A percentile compares a stretch with the other conserved stretches of the same genome.
phyloP scores from a whole-genome alignment of 208 protist species.

The Tritrichomonas musculus region DNA sequence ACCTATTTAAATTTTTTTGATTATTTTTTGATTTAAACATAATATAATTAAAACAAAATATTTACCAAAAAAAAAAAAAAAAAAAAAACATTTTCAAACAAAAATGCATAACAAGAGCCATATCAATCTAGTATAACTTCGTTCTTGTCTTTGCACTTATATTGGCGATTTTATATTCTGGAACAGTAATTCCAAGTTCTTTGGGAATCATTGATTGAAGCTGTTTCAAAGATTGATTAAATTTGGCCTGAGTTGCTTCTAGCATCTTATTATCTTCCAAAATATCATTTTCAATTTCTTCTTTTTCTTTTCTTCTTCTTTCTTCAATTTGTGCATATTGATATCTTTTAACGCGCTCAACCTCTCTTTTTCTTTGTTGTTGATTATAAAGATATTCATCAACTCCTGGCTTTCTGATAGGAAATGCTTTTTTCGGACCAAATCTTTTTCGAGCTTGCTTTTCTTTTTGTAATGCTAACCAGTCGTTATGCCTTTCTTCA shows the following conservation, averaged over 20 bases:
- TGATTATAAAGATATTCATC: background rate
- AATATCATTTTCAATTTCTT: background rate
- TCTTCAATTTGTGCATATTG: background rate
- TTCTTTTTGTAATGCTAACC: background rate
- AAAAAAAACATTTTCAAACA: no score
- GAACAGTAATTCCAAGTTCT: background rate
- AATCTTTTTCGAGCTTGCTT: background rate
- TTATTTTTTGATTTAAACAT: no score
- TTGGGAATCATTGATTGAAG: background rate
- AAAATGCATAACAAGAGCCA: no score
- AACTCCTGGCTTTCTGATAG: background rate
- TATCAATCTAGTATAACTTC: no score
- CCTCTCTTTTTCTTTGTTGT: background rate
- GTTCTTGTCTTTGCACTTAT: background rate
- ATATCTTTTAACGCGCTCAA: background rate
- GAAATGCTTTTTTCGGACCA: background rate
- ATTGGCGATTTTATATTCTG: background rate
- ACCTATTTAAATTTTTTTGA: no score
- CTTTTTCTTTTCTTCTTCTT: background rate
- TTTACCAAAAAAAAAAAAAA: no score
- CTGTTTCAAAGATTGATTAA: background rate
- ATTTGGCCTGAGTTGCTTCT: background rate
- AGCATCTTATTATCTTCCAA: background rate
- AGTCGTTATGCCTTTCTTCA: background rate
- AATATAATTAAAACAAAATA: no score